These are phyloP conservation scores for Mucor saturninus DNA, from an alignment of 371 early-diverging fungal species.

Conservation along the genomic window DNA sequence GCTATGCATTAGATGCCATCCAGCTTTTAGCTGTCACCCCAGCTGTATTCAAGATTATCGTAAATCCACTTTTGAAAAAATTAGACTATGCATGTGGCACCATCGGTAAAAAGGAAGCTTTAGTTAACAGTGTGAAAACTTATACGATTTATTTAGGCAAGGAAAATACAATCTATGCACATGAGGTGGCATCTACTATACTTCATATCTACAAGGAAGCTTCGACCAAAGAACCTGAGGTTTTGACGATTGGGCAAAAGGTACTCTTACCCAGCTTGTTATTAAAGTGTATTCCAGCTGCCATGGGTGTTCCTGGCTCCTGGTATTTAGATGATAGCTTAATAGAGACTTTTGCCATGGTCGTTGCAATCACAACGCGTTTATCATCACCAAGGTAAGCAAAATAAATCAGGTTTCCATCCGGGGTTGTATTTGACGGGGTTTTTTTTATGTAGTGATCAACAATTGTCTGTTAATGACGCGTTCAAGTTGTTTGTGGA, in stretches of 20 bases:
- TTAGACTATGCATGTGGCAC: conserved; percentile 19
- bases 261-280: conserved; percentile 27
- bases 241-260: conserved; percentile 19
- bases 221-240: conserved; percentile 20
- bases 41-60: conserved; percentile 24
- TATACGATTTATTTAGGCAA: conserved; percentile 2
- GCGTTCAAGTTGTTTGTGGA: conserved; percentile 14
- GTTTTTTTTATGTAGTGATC: conserved; percentile 7
- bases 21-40: conserved; percentile 14
- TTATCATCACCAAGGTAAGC: conserved; percentile 23
- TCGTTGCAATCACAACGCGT: conserved; percentile 24
- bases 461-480: conserved; percentile 16
- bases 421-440: too few relatives aligned
- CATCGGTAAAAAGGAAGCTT: conserved; percentile 10
- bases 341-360: conserved; percentile 23
- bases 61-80: conserved; percentile 19
- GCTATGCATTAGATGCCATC: conserved; percentile 14
- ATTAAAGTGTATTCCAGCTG: conserved; percentile 4
- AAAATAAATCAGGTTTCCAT: background rate
- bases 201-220: conserved; percentile 18
- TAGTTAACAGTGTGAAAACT: background rate
- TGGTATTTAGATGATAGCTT: conserved; percentile 29
- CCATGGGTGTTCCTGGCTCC: background rate
- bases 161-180: conserved; percentile 18
- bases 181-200: conserved; percentile 22